Conservation (phyloP, 139 green algal species). For the Tetraselmis chui region DNA sequence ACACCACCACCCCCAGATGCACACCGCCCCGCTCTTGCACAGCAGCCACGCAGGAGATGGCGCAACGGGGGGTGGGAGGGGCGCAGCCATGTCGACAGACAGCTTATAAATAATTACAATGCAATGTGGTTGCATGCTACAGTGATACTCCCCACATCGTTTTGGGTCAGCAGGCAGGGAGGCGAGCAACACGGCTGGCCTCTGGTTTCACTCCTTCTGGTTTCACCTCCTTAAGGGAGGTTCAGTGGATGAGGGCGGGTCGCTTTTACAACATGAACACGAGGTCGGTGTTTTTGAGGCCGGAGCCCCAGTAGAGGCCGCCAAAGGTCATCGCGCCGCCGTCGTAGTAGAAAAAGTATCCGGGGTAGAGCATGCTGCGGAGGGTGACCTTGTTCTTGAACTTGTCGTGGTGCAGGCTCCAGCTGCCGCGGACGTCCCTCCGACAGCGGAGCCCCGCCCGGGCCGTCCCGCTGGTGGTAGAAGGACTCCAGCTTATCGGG, state of each 20-base stretch:
- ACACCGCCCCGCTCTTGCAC: too few species aligned
- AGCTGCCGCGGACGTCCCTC: conserved; percentile 58
- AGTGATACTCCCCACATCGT: too few species aligned
- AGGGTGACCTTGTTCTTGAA: conserved; percentile 37
- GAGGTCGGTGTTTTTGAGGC: conserved; percentile 64
- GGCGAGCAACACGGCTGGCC: too few species aligned
- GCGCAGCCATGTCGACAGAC: too few species aligned
- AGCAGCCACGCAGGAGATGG: too few species aligned
- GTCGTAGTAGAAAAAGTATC: conserved; percentile 70
- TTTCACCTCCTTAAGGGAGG: too few species aligned
- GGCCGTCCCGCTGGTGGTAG: conserved; percentile 26
- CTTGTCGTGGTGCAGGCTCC: conserved; percentile 52
- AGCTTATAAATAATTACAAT: too few species aligned
- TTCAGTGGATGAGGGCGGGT: neutral
- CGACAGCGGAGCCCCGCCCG: conserved; percentile 12
- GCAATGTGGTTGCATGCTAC: too few species aligned
- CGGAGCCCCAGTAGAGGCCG: conserved; percentile 52
- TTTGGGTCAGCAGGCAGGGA: too few species aligned
- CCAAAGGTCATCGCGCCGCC: conserved; percentile 49
- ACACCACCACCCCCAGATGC: too few species aligned
- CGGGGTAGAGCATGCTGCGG: conserved; percentile 52
- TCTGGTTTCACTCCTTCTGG: too few species aligned
- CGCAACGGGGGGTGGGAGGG: too few species aligned
- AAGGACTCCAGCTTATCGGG: conserved; percentile 71
- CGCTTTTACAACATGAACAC: conserved; percentile 66